Evolutionary conservation across 805 yeast genomes (phyloP), one percentile per base, ranked within the genome.

Genomic region (Candida gorgasii): DNA sequence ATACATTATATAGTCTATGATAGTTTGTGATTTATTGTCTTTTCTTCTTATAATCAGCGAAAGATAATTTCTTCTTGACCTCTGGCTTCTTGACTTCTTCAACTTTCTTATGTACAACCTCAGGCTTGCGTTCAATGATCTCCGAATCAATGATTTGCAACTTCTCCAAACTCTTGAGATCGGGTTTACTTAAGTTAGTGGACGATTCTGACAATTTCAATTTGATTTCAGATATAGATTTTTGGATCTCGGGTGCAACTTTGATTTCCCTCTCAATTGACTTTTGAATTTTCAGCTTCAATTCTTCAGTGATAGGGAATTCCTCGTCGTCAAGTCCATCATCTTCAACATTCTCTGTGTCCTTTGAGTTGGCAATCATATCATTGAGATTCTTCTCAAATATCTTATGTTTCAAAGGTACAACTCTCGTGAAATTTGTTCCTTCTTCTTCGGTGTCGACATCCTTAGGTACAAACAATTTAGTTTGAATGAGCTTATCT

Each of bases 41-140:
- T 54, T 78, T 78, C 69, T 78, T 83, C 60, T 80, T 82, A 59
- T 84, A 84, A 53, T 84, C 92, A 1, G 89, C 89, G 58, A 84
- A 79, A 36, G 87, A 81, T 51, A 84, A 68, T 61, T 84, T 84
- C 67, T 59, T 59, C 67, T 59, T 59, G 8, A 51, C 57, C 12
- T 45, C 46, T 9, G 48, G 49, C 24, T 45, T 43, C 31, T 41
- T 45, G 6, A 39, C 23, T 17, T 40, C 26, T 9, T 39, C 43
- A 12, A 43, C 43, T 36, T 33, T 45, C 27, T 30, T 30, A 24
- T 36, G 12, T 12, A 36, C 37, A 8, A 36, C 39, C 22, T 17
- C 39, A 26, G 33, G 46, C 8, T 42, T 43, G 9, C 17, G 27
- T 8, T 36, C 40, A 16, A 34, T 24, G 12, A 22, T 31, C 18